Conservation (phyloP, 331 rosid species). For the Quercus lobata region DNA sequence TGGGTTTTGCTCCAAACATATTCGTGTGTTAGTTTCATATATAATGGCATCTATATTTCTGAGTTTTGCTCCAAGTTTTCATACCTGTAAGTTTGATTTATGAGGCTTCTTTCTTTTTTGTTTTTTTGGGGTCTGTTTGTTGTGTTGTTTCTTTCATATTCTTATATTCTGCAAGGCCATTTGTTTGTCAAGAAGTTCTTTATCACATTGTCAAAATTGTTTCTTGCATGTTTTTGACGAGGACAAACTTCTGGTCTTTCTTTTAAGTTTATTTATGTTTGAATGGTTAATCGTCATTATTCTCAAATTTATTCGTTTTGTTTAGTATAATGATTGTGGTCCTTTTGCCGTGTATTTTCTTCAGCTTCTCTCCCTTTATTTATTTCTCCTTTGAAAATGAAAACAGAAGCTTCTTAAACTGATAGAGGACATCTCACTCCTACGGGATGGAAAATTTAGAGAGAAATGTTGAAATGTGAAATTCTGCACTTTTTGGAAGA, state of each 20-base stretch:
- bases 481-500: neutral
- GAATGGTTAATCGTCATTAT: neutral
- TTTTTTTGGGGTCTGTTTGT: neutral
- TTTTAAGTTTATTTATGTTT: neutral
- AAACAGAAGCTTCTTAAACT: conserved; percentile 19
- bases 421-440: neutral
- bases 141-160: neutral
- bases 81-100: neutral
- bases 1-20: neutral
- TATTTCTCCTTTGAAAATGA: neutral
- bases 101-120: neutral
- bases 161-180: neutral
- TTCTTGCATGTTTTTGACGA: neutral
- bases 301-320: neutral
- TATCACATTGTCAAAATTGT: neutral
- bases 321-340: conserved; percentile 3
- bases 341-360: conserved; percentile 6
- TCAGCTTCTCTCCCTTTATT: neutral
- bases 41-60: neutral
- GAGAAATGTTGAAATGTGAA: neutral
- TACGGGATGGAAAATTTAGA: neutral
- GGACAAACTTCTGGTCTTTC: neutral
- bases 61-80: neutral
- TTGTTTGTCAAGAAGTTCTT: neutral
- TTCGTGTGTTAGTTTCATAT: neutral